Conservation (phyloP, 768 basidiomycete species). For the Leccinum imitatum region DNA sequence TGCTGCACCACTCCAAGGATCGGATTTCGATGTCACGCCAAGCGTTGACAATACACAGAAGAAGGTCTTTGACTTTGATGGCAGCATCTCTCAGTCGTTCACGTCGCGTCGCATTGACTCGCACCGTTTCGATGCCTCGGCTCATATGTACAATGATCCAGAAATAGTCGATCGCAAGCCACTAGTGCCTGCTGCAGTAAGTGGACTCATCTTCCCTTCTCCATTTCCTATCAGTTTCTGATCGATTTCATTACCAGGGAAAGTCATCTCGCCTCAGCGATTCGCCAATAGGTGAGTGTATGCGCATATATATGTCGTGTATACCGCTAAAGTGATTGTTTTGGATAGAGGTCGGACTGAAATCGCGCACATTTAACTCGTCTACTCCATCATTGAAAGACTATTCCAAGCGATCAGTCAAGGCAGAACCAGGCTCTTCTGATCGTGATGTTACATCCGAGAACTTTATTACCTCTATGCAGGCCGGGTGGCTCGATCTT, state of each 20-base stretch:
- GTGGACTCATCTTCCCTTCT: neutral
- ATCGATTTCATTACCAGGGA: conserved; percentile 7
- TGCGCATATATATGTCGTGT: conserved; percentile 5
- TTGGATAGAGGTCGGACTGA: conserved; percentile 10
- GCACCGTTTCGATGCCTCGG: conserved; percentile 7
- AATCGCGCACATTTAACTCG: conserved; percentile 2
- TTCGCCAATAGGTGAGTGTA: conserved; percentile 26
- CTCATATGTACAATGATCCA: conserved; percentile 3
- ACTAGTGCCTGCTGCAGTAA: conserved; percentile 6
- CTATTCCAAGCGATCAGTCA: conserved; percentile 4
- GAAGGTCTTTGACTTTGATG: conserved; percentile 9
- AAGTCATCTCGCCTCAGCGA: conserved; percentile 6
- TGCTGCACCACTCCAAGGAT: conserved; percentile 9
- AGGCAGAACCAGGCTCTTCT: conserved; percentile 3
- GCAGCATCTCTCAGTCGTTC: conserved; percentile 9
- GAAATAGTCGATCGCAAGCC: conserved; percentile 10
- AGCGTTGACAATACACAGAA: conserved; percentile 10
- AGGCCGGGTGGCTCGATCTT: conserved; percentile 1
- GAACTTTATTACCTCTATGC: conserved; percentile 5
- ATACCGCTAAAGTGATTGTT: neutral
- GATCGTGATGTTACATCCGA: neutral
- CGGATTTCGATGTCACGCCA: conserved; percentile 2
- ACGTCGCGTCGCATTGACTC: conserved; percentile 15
- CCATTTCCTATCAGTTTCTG: too few species aligned
- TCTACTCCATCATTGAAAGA: conserved; percentile 9